phyloP scores from a whole-genome alignment of 768 basidiomycete genomes.

The Coprinellus micaceus region DNA sequence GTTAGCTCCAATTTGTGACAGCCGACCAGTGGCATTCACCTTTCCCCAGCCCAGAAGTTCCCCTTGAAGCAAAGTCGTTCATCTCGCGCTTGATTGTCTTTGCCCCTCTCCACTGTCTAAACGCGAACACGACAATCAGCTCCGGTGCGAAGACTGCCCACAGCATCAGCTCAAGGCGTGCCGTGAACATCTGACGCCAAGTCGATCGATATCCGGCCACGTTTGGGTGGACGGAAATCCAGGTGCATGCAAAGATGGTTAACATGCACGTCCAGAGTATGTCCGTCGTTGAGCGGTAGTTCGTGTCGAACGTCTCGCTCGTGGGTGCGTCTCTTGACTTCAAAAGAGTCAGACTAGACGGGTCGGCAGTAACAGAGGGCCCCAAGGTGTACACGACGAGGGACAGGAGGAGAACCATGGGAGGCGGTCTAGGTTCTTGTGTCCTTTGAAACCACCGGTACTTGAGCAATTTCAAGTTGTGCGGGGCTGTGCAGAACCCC shows the following conservation, averaged over 20 bases:
- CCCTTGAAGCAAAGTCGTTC: background rate
- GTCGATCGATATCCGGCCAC: conserved; percentile 9
- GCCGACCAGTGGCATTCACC: too few relatives aligned
- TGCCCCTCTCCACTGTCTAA: conserved; percentile 9
- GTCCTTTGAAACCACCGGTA: too few relatives aligned
- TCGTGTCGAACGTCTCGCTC: background rate
- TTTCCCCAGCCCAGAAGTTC: background rate
- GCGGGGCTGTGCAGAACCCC: too few relatives aligned
- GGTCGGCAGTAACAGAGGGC: background rate
- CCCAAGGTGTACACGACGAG: too few relatives aligned
- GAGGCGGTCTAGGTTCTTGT: too few relatives aligned
- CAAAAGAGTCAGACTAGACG: too few relatives aligned
- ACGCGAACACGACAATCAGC: conserved; percentile 10
- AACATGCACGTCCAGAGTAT: conserved; percentile 18
- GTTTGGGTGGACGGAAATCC: conserved; percentile 21
- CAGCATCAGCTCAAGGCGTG: conserved; percentile 5
- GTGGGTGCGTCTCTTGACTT: too few relatives aligned
- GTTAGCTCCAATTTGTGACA: background rate
- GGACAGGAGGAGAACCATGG: too few relatives aligned
- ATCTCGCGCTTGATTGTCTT: conserved; percentile 2
- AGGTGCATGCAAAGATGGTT: conserved; percentile 19
- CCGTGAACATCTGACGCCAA: background rate
- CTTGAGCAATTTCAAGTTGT: too few relatives aligned
- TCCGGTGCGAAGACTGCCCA: conserved; percentile 13
- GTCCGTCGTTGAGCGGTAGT: conserved; percentile 10